Base-by-base conservation (phyloP, 2,329 filamentous ascomycete species). In the Pyrenochaeta sp. region DNA sequence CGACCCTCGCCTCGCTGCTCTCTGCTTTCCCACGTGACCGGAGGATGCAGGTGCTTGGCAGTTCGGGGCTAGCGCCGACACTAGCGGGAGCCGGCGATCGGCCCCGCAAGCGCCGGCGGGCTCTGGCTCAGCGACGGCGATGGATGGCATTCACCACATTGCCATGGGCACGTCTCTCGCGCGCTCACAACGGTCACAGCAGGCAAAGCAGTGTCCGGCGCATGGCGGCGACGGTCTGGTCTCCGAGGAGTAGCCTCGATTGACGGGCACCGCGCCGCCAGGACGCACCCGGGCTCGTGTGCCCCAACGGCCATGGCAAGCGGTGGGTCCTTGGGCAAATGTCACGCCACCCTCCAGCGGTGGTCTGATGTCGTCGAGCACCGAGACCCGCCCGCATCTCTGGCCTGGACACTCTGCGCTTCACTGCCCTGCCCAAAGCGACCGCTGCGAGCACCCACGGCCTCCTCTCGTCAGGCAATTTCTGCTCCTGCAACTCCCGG, bases 361-460 rank as follows among this genome's bases (percentile, higher is more conserved):
- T 68, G 65, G 65, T 56, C 58, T 68, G 65, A 68, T 65, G 39
- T 44, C 28, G n/a, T n/a, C n/a, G n/a, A n/a, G n/a, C n/a, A n/a
- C n/a, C n/a, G n/a, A n/a, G 40, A 24, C 24, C 28, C 41, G 35
- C 27, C 35, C 35, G 35, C 17, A 27, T 38, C 41, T 13, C 27
- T 37, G 36, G 14, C 23, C 26, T 35, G 19, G 13, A 41, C 32
- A 39, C 3, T 14, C 7, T 19, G 35, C 39, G 29, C 40, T 48
- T 37, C 44, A 48, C 19, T 39, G 23, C 30, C 26, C 36, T 36
- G 41, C 42, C 36, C 30, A 41, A 20, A 36, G 27, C 42, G 44
- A 29, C 51, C 44, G 45, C 51, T 40, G n/a, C 44, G 24, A 47
- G 44, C 37, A 38, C 8, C 29, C 13, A 35, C 13, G 32, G 24